These are phyloP conservation scores for Ceriops decandra DNA, from an alignment of 345 rosid species.

Conservation along the genomic window DNA sequence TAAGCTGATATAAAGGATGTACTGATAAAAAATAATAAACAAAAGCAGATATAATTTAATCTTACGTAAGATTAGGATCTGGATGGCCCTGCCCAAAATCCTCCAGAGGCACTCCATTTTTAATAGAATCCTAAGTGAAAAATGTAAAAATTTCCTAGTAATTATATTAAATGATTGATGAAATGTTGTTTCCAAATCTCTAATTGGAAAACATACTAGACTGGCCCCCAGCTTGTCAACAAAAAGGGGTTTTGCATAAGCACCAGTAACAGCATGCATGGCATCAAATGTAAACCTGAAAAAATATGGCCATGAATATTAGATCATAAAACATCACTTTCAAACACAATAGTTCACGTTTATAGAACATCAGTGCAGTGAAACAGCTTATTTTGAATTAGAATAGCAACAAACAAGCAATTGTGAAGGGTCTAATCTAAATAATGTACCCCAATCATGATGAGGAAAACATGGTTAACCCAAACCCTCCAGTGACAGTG, in stretches of 20 bases:
- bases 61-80: conserved; percentile 97
- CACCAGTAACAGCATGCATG: conserved; percentile 98
- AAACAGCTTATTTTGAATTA: too few species aligned
- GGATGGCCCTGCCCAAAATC: conserved; percentile 99
- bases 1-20: conserved; percentile 6
- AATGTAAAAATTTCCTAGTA: conserved; percentile 13
- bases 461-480: too few species aligned
- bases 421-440: too few species aligned
- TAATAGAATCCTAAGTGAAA: conserved; percentile 67
- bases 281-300: conserved; percentile 84
- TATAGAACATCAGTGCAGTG: not conserved
- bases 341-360: conserved; percentile 1
- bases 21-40: too few species aligned
- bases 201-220: conserved; percentile 41
- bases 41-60: not conserved
- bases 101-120: conserved; percentile 84
- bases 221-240: conserved; percentile 82
- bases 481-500: too few species aligned
- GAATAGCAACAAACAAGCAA: too few species aligned
- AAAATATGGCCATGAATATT: conserved; percentile 8
- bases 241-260: conserved; percentile 91
- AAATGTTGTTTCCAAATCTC: conserved; percentile 14
- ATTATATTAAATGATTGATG: conserved; percentile 11
- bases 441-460: too few species aligned
- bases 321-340: conserved; percentile 5